phyloP scores from a whole-genome alignment of 2,329 filamentous ascomycete genomes.

The Penicillium fuscoglaucum region DNA sequence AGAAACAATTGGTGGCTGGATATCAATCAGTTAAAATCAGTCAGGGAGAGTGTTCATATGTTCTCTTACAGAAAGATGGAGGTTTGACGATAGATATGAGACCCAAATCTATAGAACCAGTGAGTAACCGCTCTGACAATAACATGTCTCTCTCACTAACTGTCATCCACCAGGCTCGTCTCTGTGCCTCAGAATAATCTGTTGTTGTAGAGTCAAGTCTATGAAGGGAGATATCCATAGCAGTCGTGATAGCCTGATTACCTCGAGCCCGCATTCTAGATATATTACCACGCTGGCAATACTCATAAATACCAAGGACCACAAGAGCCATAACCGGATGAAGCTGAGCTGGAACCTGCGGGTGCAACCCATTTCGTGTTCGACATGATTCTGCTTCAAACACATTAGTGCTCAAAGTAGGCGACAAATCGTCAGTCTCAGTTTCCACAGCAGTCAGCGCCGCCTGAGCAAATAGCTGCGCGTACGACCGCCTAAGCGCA shows the following conservation, averaged over 20 bases:
- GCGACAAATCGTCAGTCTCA: conserved; percentile 14
- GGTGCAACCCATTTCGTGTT: conserved; percentile 9
- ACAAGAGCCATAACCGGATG: conserved; percentile 25
- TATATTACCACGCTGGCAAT: conserved; percentile 25
- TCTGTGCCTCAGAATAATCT: conserved; percentile 22
- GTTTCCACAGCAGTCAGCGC: conserved; percentile 20
- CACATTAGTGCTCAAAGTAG: neutral
- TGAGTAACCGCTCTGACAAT: conserved; percentile 1
- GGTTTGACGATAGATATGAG: conserved; percentile 22
- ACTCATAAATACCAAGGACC: conserved; percentile 27
- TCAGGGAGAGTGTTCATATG: too few species aligned
- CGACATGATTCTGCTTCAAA: neutral
- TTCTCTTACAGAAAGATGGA: conserved; percentile 19
- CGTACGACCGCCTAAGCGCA: conserved; percentile 21
- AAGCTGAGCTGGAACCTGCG: conserved; percentile 17
- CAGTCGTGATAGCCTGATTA: conserved; percentile 28
- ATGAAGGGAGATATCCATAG: conserved; percentile 30
- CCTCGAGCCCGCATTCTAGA: conserved; percentile 26
- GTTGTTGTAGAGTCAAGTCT: conserved; percentile 7
- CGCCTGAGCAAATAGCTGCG: conserved; percentile 25
- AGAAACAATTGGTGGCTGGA: conserved; percentile 24
- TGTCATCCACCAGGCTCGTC: conserved; percentile 30
- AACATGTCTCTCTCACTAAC: conserved; percentile 13
- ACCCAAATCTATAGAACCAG: conserved; percentile 18
- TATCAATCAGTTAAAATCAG: neutral